phyloP scores from a whole-genome alignment of 1,284 basidiomycete species.

The Sanguinoderma infundibulare region DNA sequence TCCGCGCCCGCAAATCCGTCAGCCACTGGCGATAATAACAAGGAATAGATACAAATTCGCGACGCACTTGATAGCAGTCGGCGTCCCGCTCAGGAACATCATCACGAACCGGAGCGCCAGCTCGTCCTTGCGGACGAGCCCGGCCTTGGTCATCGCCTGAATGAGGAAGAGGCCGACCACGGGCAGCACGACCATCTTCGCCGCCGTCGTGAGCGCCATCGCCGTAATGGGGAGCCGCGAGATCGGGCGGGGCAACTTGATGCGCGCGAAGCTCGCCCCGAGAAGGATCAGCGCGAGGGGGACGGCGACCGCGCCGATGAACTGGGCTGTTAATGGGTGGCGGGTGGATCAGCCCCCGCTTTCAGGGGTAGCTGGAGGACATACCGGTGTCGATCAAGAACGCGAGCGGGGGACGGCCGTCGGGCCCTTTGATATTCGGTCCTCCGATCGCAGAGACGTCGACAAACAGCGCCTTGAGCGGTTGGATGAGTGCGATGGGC shows the following conservation, averaged over 20 bases:
- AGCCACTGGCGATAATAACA: slow-evolving; percentile 11
- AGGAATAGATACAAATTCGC: slow-evolving; percentile 8
- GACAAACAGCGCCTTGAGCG: slow-evolving; percentile 59
- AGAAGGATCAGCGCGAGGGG: slow-evolving; percentile 58
- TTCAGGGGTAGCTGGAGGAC: neutral
- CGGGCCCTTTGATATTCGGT: slow-evolving; percentile 50
- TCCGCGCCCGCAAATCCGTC: slow-evolving; percentile 13
- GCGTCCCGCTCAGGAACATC: slow-evolving; percentile 46
- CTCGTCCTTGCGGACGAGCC: slow-evolving; percentile 41
- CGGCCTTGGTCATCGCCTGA: slow-evolving; percentile 41
- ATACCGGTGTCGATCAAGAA: slow-evolving; percentile 51
- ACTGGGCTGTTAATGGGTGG: slow-evolving; percentile 40
- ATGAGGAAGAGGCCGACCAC: slow-evolving; percentile 53
- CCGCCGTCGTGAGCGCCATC: slow-evolving; percentile 48
- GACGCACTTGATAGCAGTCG: slow-evolving; percentile 42
- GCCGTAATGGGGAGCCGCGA: slow-evolving; percentile 51
- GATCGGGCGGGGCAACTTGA: slow-evolving; percentile 45
- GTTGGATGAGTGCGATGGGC: slow-evolving; percentile 50
- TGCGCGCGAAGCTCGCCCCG: slow-evolving; percentile 57
- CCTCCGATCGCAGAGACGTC: slow-evolving; percentile 42
- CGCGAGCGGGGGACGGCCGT: slow-evolving; percentile 54
- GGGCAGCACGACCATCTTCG: slow-evolving; percentile 58
- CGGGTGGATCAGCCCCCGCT: neutral
- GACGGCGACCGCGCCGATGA: slow-evolving; percentile 54
- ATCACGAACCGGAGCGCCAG: slow-evolving; percentile 48